Conservation (phyloP, 495 filamentous ascomycete genomes). For the Cudoniella acicularis region DNA sequence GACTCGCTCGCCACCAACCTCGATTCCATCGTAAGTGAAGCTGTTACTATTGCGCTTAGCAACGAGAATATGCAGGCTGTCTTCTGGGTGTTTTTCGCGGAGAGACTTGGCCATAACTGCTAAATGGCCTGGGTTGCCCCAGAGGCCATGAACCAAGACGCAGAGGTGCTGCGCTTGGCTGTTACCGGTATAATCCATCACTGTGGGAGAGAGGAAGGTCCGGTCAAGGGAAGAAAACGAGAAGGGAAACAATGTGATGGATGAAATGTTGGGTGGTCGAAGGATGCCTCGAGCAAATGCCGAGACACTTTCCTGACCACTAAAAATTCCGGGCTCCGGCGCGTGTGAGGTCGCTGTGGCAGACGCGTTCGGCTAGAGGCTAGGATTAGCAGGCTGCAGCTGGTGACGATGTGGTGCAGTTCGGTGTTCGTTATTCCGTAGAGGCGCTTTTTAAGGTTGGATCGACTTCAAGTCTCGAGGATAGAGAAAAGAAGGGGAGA, state of each 20-base stretch:
- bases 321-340: background rate
- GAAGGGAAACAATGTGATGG: conserved; percentile 26
- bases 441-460: too few species aligned
- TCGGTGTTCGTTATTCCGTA: background rate
- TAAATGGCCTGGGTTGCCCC: conserved; percentile 89
- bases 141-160: conserved; percentile 93
- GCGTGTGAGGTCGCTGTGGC: background rate
- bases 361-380: background rate
- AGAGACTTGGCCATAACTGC: conserved; percentile 65
- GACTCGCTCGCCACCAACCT: conserved; percentile 84
- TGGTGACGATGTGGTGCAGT: background rate
- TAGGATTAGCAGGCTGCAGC: background rate
- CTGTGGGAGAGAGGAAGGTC: conserved; percentile 20
- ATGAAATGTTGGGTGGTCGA: background rate
- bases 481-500: too few species aligned
- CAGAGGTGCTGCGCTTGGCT: conserved; percentile 65
- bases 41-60: conserved; percentile 76
- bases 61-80: conserved; percentile 63
- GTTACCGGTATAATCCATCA: conserved; percentile 36
- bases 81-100: conserved; percentile 56
- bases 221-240: conserved; percentile 26
- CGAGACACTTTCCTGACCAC: conserved; percentile 18
- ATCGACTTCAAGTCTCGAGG: too few species aligned
- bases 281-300: conserved; percentile 9
- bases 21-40: conserved; percentile 94